Evolutionary conservation across 768 basidiomycete genomes (phyloP).

Genomic region (Auriscalpium vulgare): DNA sequence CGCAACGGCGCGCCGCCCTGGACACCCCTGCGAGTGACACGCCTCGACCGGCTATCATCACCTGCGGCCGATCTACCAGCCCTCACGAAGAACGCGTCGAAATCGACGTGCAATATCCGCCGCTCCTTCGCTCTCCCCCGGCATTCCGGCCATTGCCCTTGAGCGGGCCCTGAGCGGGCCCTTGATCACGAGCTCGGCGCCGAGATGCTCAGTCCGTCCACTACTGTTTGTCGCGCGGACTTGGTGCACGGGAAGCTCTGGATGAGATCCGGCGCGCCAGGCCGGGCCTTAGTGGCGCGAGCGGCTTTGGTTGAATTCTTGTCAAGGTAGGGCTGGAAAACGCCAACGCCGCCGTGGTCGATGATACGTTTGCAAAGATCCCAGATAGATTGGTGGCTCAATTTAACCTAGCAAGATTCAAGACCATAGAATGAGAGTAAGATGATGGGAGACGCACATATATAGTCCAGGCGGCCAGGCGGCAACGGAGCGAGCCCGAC

Average conservation of each 20-base stretch:
- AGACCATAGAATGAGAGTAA: neutral
- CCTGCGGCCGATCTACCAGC: slow-evolving; percentile 65
- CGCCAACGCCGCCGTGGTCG: slow-evolving; percentile 74
- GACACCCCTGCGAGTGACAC: slow-evolving; percentile 82
- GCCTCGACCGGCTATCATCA: slow-evolving; percentile 89
- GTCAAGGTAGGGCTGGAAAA: slow-evolving; percentile 78
- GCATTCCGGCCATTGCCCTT: no score
- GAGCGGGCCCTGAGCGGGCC: slow-evolving; percentile 66
- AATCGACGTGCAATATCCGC: slow-evolving; percentile 89
- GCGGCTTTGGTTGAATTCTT: slow-evolving; percentile 66
- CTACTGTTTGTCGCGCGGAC: slow-evolving; percentile 84
- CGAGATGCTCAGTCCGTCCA: no score
- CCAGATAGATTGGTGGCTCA: slow-evolving; percentile 67
- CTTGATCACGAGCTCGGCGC: no score
- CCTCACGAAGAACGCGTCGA: slow-evolving; percentile 94
- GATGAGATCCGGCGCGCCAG: slow-evolving; percentile 78
- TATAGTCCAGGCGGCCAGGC: no score
- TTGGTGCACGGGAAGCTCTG: slow-evolving; percentile 62
- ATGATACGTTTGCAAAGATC: slow-evolving; percentile 75
- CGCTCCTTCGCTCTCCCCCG: slow-evolving; percentile 44
- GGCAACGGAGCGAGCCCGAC: no score
- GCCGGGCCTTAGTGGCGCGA: slow-evolving; percentile 74
- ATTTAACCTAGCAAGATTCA: slow-evolving; percentile 66
- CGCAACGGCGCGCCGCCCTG: slow-evolving; percentile 70
- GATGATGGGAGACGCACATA: slow-evolving; percentile 53